A percentile compares a stretch with the other conserved stretches of the same genome.
phyloP scores from a whole-genome alignment of 371 early-diverging fungal species.

The Sanchytrium tribonematis region DNA sequence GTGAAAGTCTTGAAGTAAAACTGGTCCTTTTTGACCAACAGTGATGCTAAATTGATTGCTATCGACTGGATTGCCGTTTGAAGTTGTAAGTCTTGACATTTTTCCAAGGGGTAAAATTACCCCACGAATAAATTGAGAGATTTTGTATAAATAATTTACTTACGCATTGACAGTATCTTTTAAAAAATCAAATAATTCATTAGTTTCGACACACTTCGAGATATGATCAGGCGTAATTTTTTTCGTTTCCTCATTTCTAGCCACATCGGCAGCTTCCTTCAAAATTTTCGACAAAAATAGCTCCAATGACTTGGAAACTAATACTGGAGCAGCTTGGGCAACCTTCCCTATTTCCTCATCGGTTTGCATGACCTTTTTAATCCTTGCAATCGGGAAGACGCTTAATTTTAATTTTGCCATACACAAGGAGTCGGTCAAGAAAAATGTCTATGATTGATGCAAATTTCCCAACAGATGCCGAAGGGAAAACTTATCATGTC shows the following conservation, averaged over 20 bases:
- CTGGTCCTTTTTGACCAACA: constrained; percentile 1
- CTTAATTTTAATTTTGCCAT: neutral
- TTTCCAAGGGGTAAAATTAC: too few species aligned
- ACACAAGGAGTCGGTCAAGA: too few species aligned
- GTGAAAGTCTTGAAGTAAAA: constrained; percentile 34
- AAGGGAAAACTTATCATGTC: constrained; percentile 64
- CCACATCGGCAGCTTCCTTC: constrained; percentile 51
- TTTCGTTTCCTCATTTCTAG: constrained; percentile 42
- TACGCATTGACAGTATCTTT: constrained; percentile 35
- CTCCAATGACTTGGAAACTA: constrained; percentile 80
- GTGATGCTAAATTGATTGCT: neutral
- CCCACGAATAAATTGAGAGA: too few species aligned
- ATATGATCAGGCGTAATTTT: constrained; percentile 54
- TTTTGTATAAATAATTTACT: too few species aligned
- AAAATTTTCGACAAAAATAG: constrained; percentile 71
- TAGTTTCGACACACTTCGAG: constrained; percentile 50
- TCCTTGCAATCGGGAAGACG: constrained; percentile 38
- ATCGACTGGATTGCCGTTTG: constrained; percentile 2
- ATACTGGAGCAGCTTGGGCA: constrained; percentile 82
- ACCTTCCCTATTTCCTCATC: constrained; percentile 99
- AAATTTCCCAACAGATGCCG: constrained; percentile 48
- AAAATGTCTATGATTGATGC: constrained; percentile 15
- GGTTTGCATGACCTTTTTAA: constrained; percentile 98
- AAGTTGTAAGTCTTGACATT: neutral
- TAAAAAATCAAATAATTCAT: constrained; percentile 72